Evolutionary conservation across 495 filamentous ascomycete species (phyloP).

Genomic region (Darksidea phi): DNA sequence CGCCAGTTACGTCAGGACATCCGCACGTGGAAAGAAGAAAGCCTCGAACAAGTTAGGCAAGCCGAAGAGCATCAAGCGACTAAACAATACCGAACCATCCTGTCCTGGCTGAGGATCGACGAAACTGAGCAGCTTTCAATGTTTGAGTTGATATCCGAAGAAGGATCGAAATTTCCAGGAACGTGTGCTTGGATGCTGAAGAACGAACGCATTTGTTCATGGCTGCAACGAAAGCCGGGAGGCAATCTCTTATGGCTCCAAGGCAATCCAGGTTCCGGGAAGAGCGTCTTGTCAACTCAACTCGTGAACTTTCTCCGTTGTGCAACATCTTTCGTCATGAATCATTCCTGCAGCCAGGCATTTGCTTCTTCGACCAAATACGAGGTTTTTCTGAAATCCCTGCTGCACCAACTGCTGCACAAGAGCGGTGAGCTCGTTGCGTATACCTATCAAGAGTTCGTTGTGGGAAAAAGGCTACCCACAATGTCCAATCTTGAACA

Average conservation of each 20-base stretch:
- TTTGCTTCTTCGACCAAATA: not conserved
- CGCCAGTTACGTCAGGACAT: not conserved
- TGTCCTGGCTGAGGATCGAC: conserved; percentile 17
- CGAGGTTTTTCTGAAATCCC: not conserved
- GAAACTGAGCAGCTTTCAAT: conserved; percentile 17
- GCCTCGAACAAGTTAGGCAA: conserved; percentile 3
- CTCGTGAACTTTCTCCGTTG: not conserved
- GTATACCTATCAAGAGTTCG: conserved; percentile 2
- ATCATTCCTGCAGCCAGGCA: not conserved
- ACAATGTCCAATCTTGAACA: not conserved
- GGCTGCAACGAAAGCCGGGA: conserved; percentile 8
- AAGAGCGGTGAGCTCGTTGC: not conserved
- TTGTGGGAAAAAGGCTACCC: not conserved
- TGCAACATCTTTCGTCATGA: not conserved
- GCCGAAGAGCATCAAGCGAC: conserved; percentile 6
- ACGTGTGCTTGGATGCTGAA: conserved; percentile 16
- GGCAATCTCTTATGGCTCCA: conserved; percentile 15
- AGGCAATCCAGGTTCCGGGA: conserved; percentile 22
- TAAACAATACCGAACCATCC: conserved; percentile 1
- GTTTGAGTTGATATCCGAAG: conserved; percentile 3
- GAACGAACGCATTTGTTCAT: conserved; percentile 1
- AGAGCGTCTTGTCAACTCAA: conserved; percentile 11
- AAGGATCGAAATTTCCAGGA: conserved; percentile 6
- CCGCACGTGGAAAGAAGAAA: conserved; percentile 10
- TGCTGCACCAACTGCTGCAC: not conserved